Percentiles rank a stretch among this genome's conserved stretches.
Conservation (phyloP, 352 stramenopile species). For the Paralagenidium karlingii region DNA sequence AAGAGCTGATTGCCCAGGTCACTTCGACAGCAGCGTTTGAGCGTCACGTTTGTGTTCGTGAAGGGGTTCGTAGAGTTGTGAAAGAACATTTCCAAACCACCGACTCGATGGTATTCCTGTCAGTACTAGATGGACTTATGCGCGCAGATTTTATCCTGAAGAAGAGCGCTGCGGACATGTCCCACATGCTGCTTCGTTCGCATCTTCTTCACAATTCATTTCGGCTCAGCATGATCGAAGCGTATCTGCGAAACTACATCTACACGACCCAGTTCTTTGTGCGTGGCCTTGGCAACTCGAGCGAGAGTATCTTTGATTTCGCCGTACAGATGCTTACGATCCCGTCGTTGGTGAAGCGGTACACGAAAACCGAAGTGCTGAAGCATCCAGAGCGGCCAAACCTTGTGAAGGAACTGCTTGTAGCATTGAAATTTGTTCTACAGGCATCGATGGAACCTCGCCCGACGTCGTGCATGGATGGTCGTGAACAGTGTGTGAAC, state of each 20-base stretch:
- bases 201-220: slow-evolving; percentile 65
- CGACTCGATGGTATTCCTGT: slow-evolving; percentile 25
- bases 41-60: slow-evolving; percentile 42
- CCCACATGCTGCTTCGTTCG: slow-evolving; percentile 56
- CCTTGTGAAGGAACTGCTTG: slow-evolving; percentile 50
- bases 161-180: slow-evolving; percentile 37
- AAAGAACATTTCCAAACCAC: slow-evolving; percentile 1
- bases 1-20: too few relatives aligned
- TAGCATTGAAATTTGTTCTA: slow-evolving; percentile 49
- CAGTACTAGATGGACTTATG: slow-evolving; percentile 59
- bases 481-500: slow-evolving; percentile 27
- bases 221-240: slow-evolving; percentile 58
- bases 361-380: slow-evolving; percentile 41
- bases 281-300: slow-evolving; percentile 65
- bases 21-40: too few relatives aligned
- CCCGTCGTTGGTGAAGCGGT: slow-evolving; percentile 63
- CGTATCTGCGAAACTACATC: slow-evolving; percentile 53
- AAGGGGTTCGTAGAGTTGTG: slow-evolving; percentile 18
- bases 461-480: too few relatives aligned
- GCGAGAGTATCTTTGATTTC: slow-evolving; percentile 83
- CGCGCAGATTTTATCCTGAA: slow-evolving; percentile 54
- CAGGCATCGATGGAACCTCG: slow-evolving; percentile 29
- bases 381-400: slow-evolving; percentile 33
- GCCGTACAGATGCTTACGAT: slow-evolving; percentile 79
- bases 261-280: slow-evolving; percentile 69